Conservation (phyloP, 345 rosid genomes). For the Melaleuca quinquenervia region DNA sequence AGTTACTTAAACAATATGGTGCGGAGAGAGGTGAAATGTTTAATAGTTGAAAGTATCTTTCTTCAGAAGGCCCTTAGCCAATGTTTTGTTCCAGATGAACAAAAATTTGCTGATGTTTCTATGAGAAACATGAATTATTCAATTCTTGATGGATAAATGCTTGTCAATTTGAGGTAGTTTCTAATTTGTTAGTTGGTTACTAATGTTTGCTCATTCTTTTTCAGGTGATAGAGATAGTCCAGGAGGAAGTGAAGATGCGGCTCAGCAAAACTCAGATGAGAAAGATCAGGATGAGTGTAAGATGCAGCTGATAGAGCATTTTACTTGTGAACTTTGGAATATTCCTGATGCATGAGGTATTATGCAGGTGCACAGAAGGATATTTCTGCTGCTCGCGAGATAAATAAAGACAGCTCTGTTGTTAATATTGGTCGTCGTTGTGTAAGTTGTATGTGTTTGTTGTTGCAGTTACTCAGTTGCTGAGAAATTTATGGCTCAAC, state of each 20-base stretch:
- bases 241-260: slow-evolving; percentile 26
- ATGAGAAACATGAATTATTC: not conserved
- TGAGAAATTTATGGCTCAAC: slow-evolving; percentile 30
- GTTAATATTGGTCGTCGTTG: slow-evolving; percentile 67
- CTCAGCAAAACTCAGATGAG: slow-evolving; percentile 12
- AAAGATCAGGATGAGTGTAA: slow-evolving; percentile 32
- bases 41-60: not conserved
- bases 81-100: not conserved
- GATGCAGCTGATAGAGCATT: not conserved
- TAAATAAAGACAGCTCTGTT: slow-evolving; percentile 29
- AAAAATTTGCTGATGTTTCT: not conserved
- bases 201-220: not conserved
- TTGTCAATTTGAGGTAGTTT: not conserved
- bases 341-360: slow-evolving; percentile 5
- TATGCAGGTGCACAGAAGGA: slow-evolving; percentile 31
- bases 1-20: slow-evolving; percentile 63
- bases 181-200: not conserved
- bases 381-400: slow-evolving; percentile 21
- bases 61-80: not conserved
- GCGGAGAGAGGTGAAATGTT: slow-evolving; percentile 31
- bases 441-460: slow-evolving; percentile 99
- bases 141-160: not conserved
- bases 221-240: slow-evolving; percentile 42
- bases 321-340: not conserved
- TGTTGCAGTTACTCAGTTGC: slow-evolving; percentile 32